These are phyloP conservation scores for Helotiales sp. DNA, from an alignment of 2,329 filamentous ascomycete genomes.

Conservation along the genomic window DNA sequence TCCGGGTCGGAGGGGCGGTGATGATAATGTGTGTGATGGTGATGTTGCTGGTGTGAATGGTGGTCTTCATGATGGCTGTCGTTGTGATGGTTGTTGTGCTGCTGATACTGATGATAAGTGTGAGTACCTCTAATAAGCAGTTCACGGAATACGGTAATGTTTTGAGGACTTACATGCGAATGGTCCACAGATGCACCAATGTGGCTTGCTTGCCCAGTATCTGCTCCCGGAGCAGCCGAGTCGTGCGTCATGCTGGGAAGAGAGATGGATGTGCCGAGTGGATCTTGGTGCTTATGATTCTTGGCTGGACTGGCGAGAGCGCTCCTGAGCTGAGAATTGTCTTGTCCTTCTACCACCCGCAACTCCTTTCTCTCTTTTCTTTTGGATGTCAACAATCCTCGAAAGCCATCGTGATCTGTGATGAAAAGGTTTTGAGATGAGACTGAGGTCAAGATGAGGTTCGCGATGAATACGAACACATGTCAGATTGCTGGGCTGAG, in stretches of 20 bases:
- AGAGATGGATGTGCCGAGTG: no score
- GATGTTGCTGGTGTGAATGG: not conserved
- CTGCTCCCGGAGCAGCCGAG: not conserved
- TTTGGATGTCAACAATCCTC: no score
- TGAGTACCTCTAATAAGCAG: no score
- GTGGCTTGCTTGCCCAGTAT: not conserved
- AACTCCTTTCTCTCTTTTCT: no score
- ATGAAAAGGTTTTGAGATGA: no score
- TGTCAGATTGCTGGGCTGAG: not conserved
- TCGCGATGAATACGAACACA: not conserved
- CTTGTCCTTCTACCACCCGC: no score
- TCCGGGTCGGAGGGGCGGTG: not conserved
- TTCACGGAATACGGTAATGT: not conserved
- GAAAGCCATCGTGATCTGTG: no score
- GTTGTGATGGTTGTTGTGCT: not conserved
- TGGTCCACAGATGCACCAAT: not conserved
- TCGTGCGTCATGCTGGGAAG: not conserved
- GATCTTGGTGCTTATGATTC: not conserved
- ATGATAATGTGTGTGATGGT: not conserved
- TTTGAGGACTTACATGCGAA: not conserved
- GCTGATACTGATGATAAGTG: not conserved
- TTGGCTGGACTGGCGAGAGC: not conserved
- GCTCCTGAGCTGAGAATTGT: no score
- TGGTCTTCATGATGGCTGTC: not conserved
- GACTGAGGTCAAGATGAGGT: no score